A percentile compares a stretch with the other conserved stretches of the same genome.
Evolutionary conservation across 441 rosid genomes (phyloP).

Genomic region (Lepidium campestre): DNA sequence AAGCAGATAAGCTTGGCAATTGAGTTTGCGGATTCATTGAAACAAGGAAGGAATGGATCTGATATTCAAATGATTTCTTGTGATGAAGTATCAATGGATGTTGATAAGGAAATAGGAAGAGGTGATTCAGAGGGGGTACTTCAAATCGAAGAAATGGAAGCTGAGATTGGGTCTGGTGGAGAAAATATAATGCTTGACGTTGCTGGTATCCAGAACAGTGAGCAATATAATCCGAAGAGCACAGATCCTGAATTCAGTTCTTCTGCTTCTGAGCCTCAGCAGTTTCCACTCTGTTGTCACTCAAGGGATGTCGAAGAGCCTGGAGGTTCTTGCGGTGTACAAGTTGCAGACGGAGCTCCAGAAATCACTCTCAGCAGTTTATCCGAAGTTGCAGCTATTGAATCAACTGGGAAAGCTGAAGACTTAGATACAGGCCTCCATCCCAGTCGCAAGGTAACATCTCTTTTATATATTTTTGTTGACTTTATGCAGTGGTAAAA

Average conservation of each 20-base stretch:
- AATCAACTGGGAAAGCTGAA: conserved; percentile 31
- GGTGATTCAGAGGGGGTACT: conserved; percentile 29
- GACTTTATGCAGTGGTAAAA: not conserved
- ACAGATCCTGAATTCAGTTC: conserved; percentile 37
- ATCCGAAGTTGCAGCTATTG: conserved; percentile 19
- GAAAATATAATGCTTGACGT: conserved; percentile 23
- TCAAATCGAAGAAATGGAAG: conserved; percentile 21
- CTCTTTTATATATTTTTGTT: not conserved
- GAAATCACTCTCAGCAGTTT: conserved; percentile 27
- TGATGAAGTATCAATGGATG: conserved; percentile 5
- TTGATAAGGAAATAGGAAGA: conserved; percentile 8
- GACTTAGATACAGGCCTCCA: conserved; percentile 23
- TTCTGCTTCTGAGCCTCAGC: conserved; percentile 37
- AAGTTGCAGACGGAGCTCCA: conserved; percentile 25
- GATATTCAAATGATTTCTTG: conserved; percentile 21
- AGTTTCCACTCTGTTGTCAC: conserved; percentile 16
- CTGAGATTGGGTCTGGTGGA: conserved; percentile 16
- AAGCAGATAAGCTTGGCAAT: conserved; percentile 30
- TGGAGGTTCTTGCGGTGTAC: conserved; percentile 20
- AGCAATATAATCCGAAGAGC: conserved; percentile 26
- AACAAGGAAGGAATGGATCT: conserved; percentile 34
- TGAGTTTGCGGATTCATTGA: conserved; percentile 36
- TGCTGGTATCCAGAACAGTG: conserved; percentile 25
- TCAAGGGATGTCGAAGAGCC: conserved; percentile 11
- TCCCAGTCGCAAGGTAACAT: conserved; percentile 36